Conservation (phyloP, 2,329 filamentous ascomycete genomes). For the Sclerotinia minor region DNA sequence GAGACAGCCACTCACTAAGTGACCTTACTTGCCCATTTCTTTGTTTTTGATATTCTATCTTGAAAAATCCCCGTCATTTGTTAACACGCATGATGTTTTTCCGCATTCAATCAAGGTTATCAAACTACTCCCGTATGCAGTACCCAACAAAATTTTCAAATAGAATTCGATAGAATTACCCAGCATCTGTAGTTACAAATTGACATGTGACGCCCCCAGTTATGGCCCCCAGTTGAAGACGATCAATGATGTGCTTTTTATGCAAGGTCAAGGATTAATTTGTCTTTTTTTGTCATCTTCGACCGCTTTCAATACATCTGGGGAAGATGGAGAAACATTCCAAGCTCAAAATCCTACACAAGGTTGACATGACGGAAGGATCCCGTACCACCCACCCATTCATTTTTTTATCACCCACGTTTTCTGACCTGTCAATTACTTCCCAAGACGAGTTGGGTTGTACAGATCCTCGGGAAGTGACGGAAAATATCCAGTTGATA, state of each 20-base stretch:
- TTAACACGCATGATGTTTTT: neutral
- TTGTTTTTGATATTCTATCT: neutral
- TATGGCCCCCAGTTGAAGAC: neutral
- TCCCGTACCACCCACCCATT: neutral
- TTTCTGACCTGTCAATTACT: neutral
- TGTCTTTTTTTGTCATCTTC: neutral
- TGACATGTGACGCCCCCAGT: conserved; percentile 4
- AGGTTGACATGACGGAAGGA: neutral
- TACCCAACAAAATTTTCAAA: conserved; percentile 4
- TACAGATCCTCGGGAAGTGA: neutral
- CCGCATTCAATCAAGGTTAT: neutral
- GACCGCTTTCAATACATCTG: neutral
- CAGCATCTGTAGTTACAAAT: neutral
- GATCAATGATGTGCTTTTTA: conserved; percentile 3
- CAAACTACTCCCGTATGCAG: neutral
- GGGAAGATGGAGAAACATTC: neutral
- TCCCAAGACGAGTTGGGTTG: neutral
- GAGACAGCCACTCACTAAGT: neutral
- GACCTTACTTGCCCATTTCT: neutral
- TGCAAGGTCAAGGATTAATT: neutral
- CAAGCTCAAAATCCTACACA: neutral
- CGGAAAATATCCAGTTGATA: conserved; percentile 12
- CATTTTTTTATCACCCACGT: neutral
- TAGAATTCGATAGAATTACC: conserved; percentile 6
- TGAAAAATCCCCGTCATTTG: neutral